Percentiles rank a stretch among this genome's conserved stretches.
These are phyloP conservation scores for Ephemerocybe angulata DNA, from an alignment of 768 basidiomycete species.

Conservation along the genomic window DNA sequence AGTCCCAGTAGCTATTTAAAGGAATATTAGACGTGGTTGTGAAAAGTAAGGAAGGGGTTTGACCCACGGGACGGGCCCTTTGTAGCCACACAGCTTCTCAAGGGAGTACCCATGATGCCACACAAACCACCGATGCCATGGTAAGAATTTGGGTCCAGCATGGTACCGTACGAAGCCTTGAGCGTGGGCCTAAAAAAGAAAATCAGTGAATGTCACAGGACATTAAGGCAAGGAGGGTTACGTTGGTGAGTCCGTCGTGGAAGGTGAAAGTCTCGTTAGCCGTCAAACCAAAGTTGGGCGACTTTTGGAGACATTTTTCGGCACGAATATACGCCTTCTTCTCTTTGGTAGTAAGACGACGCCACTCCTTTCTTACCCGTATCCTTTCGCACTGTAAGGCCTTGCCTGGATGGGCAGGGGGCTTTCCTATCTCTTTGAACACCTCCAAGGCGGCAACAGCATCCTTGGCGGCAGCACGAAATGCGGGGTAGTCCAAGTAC, in stretches of 20 bases:
- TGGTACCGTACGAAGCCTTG: conserved; percentile 4
- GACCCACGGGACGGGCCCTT: conserved; percentile 7
- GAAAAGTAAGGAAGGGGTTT: no score
- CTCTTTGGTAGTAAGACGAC: conserved; percentile 3
- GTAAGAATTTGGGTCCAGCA: conserved; percentile 7
- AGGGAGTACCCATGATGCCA: conserved; percentile 8
- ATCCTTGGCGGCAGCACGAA: not conserved
- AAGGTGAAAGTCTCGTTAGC: not conserved
- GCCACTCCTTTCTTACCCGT: conserved; percentile 9
- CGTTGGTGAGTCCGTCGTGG: conserved; percentile 5
- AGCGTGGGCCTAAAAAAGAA: conserved; percentile 4
- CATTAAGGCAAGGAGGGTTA: not conserved
- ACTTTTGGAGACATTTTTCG: conserved; percentile 6
- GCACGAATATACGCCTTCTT: conserved; percentile 9
- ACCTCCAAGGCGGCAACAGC: not conserved
- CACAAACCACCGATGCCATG: conserved; percentile 8
- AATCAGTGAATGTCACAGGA: not conserved
- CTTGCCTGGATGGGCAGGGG: not conserved
- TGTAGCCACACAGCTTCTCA: conserved; percentile 8
- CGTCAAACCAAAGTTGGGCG: not conserved
- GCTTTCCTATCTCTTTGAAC: not conserved
- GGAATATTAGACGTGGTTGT: no score
- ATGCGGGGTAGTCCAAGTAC: conserved; percentile 6
- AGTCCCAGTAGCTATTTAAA: conserved; percentile 9
- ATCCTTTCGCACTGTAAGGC: conserved; percentile 4